Evolutionary conservation across 139 green algal genomes (phyloP).

Genomic region (Eudorina sp.): DNA sequence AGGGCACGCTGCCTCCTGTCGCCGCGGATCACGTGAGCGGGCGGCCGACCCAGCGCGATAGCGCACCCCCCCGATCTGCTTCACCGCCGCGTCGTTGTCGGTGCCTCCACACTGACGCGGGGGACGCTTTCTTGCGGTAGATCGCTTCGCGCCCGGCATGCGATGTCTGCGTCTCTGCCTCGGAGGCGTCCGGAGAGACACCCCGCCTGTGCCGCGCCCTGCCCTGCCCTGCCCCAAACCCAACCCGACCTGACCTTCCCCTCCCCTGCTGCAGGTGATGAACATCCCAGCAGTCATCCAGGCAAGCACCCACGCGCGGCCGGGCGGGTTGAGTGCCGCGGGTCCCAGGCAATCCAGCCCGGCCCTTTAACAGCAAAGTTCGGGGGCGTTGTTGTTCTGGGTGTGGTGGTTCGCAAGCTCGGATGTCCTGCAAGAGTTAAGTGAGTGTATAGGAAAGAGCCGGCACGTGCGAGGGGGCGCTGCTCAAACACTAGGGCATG

Average conservation of each 20-base stretch:
- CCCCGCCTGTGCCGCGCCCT: background rate
- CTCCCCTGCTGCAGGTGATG: background rate
- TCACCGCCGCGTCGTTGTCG: too few relatives aligned
- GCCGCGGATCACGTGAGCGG: too few relatives aligned
- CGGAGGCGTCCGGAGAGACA: too few relatives aligned
- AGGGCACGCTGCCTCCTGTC: too few relatives aligned
- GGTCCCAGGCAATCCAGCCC: too few relatives aligned
- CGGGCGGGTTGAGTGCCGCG: background rate
- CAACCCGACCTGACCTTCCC: background rate
- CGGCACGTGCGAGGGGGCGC: too few relatives aligned
- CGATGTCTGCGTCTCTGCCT: too few relatives aligned
- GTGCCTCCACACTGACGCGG: background rate
- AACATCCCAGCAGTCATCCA: conserved; percentile 10
- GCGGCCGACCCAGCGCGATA: too few relatives aligned
- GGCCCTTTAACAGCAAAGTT: background rate
- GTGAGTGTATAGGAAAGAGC: background rate
- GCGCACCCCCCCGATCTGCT: too few relatives aligned
- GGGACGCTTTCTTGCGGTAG: too few relatives aligned
- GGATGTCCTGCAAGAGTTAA: background rate
- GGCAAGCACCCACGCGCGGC: background rate
- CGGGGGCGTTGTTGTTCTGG: background rate
- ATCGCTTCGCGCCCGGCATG: too few relatives aligned
- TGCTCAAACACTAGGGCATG: too few relatives aligned
- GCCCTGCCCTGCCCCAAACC: background rate
- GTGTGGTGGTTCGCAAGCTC: background rate